phyloP scores from a whole-genome alignment of 768 basidiomycete species.

The Tulasnella sp. region DNA sequence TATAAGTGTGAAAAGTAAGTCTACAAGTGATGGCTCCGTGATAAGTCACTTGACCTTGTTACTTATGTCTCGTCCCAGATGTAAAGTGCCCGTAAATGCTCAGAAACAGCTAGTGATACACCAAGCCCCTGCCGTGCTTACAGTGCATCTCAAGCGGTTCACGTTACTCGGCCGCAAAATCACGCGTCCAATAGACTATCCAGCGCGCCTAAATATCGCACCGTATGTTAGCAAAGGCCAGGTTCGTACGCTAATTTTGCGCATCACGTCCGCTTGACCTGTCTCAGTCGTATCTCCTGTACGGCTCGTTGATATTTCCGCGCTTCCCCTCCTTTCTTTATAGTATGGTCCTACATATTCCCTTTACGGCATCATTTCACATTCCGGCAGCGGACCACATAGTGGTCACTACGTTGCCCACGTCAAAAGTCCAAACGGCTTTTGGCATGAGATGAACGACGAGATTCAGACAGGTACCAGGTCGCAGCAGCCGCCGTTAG shows the following conservation, averaged over 20 bases:
- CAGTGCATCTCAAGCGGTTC: constrained; percentile 92
- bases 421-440: constrained; percentile 54
- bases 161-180: constrained; percentile 84
- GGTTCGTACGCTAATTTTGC: constrained; percentile 24
- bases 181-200: constrained; percentile 63
- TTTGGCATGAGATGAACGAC: constrained; percentile 94
- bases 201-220: constrained; percentile 56
- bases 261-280: neutral
- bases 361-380: constrained; percentile 84
- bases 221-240: constrained; percentile 76
- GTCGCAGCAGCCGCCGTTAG: constrained; percentile 36
- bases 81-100: constrained; percentile 82
- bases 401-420: constrained; percentile 92
- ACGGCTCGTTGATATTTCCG: neutral
- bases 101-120: constrained; percentile 84
- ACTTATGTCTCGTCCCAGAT: constrained; percentile 38
- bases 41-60: neutral
- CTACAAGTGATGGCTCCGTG: neutral
- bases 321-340: neutral
- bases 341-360: constrained; percentile 63
- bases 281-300: neutral
- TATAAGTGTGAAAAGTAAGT: constrained; percentile 97
- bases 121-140: constrained; percentile 77
- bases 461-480: constrained; percentile 43
- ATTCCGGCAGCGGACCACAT: constrained; percentile 85